These are phyloP conservation scores for Termitomyces sp. DNA, from an alignment of 768 basidiomycete species.

Conservation along the genomic window DNA sequence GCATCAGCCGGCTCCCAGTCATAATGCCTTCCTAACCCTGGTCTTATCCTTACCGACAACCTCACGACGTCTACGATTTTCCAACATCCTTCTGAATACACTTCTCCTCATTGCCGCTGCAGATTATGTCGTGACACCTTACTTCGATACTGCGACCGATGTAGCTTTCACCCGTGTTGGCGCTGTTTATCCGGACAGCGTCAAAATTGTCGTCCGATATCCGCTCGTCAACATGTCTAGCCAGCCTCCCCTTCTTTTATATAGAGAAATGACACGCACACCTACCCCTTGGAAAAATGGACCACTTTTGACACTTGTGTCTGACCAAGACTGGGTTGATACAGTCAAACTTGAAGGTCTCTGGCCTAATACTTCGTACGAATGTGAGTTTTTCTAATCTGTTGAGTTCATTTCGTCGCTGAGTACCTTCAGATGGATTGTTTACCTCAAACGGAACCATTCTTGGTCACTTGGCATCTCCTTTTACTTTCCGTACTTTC, in stretches of 20 bases:
- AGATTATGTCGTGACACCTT: constrained; percentile 53
- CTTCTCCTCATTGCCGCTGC: constrained; percentile 24
- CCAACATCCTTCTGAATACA: constrained; percentile 27
- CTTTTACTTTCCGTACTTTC: constrained; percentile 65
- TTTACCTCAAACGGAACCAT: constrained; percentile 35
- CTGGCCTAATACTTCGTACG: constrained; percentile 64
- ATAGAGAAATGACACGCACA: constrained; percentile 30
- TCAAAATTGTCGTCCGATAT: constrained; percentile 58
- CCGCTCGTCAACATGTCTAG: constrained; percentile 33
- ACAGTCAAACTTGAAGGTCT: constrained; percentile 51
- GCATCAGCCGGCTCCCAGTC: constrained; percentile 1
- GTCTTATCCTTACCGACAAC: constrained; percentile 31
- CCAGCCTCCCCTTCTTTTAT: constrained; percentile 33
- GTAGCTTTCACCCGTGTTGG: constrained; percentile 66
- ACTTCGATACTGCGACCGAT: constrained; percentile 45
- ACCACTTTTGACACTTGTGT: constrained; percentile 37
- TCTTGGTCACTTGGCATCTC: constrained; percentile 42
- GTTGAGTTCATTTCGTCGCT: background rate
- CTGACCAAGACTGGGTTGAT: constrained; percentile 51
- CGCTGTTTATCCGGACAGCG: constrained; percentile 58
- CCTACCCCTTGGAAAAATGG: constrained; percentile 47
- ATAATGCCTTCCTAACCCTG: constrained; percentile 5
- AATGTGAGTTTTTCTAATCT: constrained; percentile 42
- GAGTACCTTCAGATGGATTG: constrained; percentile 30
- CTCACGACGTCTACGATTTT: constrained; percentile 21